Conservation (phyloP, 495 filamentous ascomycete species). For the Penicillium soppii region DNA sequence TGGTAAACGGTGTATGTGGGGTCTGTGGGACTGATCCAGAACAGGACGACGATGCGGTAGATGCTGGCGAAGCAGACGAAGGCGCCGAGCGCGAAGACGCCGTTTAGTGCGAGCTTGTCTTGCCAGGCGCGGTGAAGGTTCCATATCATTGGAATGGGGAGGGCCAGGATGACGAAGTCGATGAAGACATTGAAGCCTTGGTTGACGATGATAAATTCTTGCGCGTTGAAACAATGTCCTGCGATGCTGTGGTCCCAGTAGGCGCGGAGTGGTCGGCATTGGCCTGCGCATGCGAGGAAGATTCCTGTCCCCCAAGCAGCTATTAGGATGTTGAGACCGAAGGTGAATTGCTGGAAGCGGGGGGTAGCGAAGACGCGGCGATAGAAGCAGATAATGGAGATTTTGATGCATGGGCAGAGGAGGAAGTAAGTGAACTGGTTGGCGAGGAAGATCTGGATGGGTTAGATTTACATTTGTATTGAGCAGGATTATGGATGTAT, state of each 20-base stretch:
- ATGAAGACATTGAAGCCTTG: conserved; percentile 45
- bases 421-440: conserved; percentile 47
- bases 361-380: conserved; percentile 44
- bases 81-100: conserved; percentile 47
- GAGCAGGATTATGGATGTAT: background rate
- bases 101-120: conserved; percentile 48
- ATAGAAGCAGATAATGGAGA: conserved; percentile 49
- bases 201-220: conserved; percentile 42
- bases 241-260: conserved; percentile 41
- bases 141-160: conserved; percentile 47
- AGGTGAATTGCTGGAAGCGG: conserved; percentile 31
- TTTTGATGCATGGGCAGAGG: conserved; percentile 42
- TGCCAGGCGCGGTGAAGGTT: conserved; percentile 39
- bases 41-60: conserved; percentile 56
- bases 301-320: conserved; percentile 34
- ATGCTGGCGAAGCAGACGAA: conserved; percentile 50
- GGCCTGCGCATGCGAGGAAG: conserved; percentile 40
- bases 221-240: conserved; percentile 37
- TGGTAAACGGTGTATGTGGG: conserved; percentile 50
- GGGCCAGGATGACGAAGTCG: conserved; percentile 42
- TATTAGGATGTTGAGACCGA: conserved; percentile 34
- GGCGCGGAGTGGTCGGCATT: conserved; percentile 40
- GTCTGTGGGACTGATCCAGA: conserved; percentile 47
- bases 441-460: conserved; percentile 42
- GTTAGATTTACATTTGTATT: conserved; percentile 3